phyloP scores from a whole-genome alignment of 139 green algal genomes.

The Chlamydomonas sp. region DNA sequence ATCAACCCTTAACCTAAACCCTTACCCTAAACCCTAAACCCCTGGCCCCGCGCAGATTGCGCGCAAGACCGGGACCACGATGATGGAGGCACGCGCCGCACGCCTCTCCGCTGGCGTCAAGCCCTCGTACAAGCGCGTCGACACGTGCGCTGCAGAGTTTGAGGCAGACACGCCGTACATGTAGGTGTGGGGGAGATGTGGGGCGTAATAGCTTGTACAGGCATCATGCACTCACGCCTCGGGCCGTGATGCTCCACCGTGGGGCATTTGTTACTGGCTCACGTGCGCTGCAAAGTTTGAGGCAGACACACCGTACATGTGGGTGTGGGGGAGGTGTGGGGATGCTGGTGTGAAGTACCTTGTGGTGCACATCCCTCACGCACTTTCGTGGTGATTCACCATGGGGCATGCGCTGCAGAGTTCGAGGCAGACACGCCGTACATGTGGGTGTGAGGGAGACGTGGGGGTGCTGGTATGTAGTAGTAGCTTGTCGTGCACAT shows the following conservation, averaged over 20 bases:
- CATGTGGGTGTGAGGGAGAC: too few species aligned
- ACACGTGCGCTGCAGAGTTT: constrained; percentile 99
- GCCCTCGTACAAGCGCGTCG: constrained; percentile 90
- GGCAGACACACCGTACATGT: constrained; percentile 95
- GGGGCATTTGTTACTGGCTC: constrained; percentile 5
- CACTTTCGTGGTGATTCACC: too few species aligned
- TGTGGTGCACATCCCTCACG: too few species aligned
- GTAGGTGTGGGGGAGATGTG: too few species aligned
- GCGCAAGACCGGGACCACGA: constrained; percentile 29
- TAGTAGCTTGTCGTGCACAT: too few species aligned
- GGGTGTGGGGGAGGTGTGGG: too few species aligned
- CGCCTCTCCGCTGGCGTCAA: constrained; percentile 67
- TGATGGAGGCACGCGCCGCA: constrained; percentile 47
- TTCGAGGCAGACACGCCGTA: constrained; percentile 97
- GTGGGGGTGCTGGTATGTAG: too few species aligned
- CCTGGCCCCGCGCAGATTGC: too few species aligned
- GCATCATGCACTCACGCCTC: not conserved
- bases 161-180: constrained; percentile 96
- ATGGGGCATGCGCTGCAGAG: constrained; percentile 98
- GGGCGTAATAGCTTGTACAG: constrained; percentile 38
- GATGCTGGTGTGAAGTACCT: not conserved
- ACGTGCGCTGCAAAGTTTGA: constrained; percentile 99
- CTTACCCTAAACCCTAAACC: too few species aligned
- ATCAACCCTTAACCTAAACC: too few species aligned
- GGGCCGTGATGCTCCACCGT: not conserved